phyloP scores from a whole-genome alignment of 2,329 filamentous ascomycete species.

The Alternaria postmessia region DNA sequence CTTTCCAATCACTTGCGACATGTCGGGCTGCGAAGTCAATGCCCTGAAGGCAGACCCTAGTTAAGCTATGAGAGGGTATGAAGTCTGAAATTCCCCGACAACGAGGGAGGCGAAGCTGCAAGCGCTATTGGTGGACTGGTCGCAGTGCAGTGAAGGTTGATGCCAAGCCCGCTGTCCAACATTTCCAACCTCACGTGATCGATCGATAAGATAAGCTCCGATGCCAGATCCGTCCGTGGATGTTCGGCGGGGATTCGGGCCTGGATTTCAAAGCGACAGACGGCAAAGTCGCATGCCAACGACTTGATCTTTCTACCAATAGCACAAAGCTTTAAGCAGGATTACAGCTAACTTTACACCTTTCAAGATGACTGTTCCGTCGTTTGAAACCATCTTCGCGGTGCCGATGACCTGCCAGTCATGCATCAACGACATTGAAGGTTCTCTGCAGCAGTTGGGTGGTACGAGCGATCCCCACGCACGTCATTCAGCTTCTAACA shows the following conservation, averaged over 20 bases:
- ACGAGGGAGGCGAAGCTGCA: not conserved
- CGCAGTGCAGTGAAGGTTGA: conserved; percentile 21
- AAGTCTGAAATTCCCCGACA: conserved; percentile 1
- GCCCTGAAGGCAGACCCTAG: conserved; percentile 16
- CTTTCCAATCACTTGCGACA: conserved; percentile 82
- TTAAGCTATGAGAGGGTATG: not conserved
- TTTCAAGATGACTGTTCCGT: conserved; percentile 42
- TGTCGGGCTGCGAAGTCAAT: conserved; percentile 52
- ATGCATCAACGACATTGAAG: conserved; percentile 87
- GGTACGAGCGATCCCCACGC: conserved; percentile 55
- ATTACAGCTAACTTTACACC: not conserved
- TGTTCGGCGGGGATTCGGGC: conserved; percentile 18
- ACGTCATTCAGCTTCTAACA: conserved; percentile 35
- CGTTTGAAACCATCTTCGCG: conserved; percentile 83
- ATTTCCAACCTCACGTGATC: conserved; percentile 29
- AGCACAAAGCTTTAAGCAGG: not conserved
- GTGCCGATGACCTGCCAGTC: conserved; percentile 91
- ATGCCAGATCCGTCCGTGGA: not conserved
- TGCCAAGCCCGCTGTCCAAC: conserved; percentile 24
- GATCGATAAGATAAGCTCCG: conserved; percentile 9
- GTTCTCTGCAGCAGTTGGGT: conserved; percentile 76
- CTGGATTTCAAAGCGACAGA: conserved; percentile 46
- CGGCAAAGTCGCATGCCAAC: conserved; percentile 21
- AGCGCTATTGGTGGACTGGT: conserved; percentile 13
- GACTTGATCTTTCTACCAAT: conserved; percentile 14